phyloP scores from a whole-genome alignment of 495 filamentous ascomycete genomes.

The Aspergillus biplanus region DNA sequence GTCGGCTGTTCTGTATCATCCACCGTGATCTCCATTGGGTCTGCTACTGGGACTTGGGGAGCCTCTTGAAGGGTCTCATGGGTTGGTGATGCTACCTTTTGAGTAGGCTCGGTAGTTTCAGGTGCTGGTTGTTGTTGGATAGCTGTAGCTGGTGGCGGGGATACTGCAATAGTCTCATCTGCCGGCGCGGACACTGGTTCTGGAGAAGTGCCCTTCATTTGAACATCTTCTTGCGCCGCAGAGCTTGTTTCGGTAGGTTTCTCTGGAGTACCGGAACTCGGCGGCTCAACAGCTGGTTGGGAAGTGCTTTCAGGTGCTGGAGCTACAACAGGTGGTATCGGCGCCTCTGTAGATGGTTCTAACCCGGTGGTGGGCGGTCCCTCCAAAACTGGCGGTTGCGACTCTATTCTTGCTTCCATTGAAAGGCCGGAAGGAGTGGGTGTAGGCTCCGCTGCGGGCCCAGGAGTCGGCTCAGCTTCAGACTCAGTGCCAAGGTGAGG shows the following conservation, averaged over 20 bases:
- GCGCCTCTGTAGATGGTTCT: constrained; percentile 22
- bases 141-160: constrained; percentile 2
- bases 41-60: neutral
- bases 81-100: constrained; percentile 4
- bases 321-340: constrained; percentile 17
- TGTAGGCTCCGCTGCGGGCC: constrained; percentile 26
- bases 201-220: constrained; percentile 26
- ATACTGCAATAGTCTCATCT: neutral
- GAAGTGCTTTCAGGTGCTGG: constrained; percentile 18
- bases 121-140: constrained; percentile 8
- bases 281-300: constrained; percentile 2
- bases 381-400: constrained; percentile 32
- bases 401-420: constrained; percentile 11
- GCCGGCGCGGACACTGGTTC: neutral
- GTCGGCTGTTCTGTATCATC: constrained; percentile 10
- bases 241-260: constrained; percentile 23
- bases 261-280: constrained; percentile 13
- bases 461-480: constrained; percentile 23
- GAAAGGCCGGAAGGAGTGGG: constrained; percentile 5
- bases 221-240: constrained; percentile 31
- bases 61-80: constrained; percentile 18
- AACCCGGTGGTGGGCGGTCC: constrained; percentile 26
- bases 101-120: constrained; percentile 6
- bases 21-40: neutral
- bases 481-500: constrained; percentile 31